Percentiles rank a stretch among this genome's conserved stretches.
Conservation (phyloP, 106 monocot species). For the Allium cepa region DNA sequence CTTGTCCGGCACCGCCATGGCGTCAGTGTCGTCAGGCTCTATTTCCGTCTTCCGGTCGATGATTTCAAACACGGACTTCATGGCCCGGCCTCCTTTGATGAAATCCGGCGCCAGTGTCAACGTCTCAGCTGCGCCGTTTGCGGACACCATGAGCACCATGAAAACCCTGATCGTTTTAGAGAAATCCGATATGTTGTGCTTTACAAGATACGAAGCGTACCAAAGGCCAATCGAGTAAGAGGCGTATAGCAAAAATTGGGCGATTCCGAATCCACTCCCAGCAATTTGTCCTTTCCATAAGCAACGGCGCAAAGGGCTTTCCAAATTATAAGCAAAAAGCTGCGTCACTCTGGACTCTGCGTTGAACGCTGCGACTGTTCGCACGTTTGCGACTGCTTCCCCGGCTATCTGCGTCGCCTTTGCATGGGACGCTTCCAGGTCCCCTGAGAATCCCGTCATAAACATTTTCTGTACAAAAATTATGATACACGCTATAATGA, state of each 20-base stretch:
- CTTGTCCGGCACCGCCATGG: conserved; percentile 43
- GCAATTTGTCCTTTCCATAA: conserved; percentile 99
- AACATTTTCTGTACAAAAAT: conserved; percentile 81
- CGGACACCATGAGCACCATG: conserved; percentile 99
- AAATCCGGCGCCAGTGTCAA: conserved; percentile 91
- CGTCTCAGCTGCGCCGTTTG: conserved; percentile 96
- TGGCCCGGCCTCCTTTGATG: conserved; percentile 91
- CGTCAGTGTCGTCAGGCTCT: conserved; percentile 79
- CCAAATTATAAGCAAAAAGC: conserved; percentile 61
- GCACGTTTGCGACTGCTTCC: conserved; percentile 82
- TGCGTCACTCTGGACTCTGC: conserved; percentile 70
- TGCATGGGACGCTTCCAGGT: conserved; percentile 71
- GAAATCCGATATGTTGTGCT: conserved; percentile 92
- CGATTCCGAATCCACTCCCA: conserved; percentile 81
- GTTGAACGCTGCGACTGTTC: conserved; percentile 93
- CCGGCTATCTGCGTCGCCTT: conserved; percentile 92
- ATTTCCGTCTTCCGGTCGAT: conserved; percentile 84
- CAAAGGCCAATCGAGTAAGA: conserved; percentile 88
- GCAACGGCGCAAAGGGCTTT: conserved; percentile 80
- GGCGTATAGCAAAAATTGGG: conserved; percentile 90
- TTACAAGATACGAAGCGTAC: conserved; percentile 92
- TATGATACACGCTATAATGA: too few relatives aligned
- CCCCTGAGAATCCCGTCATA: conserved; percentile 91
- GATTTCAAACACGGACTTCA: conserved; percentile 78
- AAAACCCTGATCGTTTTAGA: conserved; percentile 94